Conservation (phyloP, 441 rosid genomes). For the Gossypium laxum region DNA sequence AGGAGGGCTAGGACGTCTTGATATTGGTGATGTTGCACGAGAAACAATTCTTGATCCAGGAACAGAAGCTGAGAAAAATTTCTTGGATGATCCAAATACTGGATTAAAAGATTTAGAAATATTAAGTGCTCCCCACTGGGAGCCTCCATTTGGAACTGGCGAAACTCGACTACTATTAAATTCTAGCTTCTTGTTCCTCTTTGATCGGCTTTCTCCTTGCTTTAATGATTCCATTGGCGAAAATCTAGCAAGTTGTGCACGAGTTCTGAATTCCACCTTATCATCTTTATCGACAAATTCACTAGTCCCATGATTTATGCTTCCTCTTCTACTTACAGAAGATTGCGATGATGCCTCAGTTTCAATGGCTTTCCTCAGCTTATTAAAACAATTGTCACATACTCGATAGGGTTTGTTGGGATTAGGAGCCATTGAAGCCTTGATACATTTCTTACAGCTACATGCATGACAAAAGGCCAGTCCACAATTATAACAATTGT, state of each 20-base stretch:
- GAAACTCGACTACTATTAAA: constrained; percentile 86
- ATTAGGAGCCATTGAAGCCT: constrained; percentile 96
- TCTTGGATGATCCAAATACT: constrained; percentile 81
- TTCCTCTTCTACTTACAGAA: constrained; percentile 63
- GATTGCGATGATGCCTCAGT: constrained; percentile 56
- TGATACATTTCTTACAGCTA: constrained; percentile 71
- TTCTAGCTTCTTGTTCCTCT: constrained; percentile 74
- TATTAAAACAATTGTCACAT: constrained; percentile 72
- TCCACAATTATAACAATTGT: constrained; percentile 92
- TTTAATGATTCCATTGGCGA: constrained; percentile 70
- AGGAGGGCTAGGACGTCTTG: constrained; percentile 83
- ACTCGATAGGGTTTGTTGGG: constrained; percentile 81
- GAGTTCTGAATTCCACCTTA: constrained; percentile 66
- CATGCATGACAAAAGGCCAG: constrained; percentile 85
- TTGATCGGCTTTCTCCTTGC: constrained; percentile 57
- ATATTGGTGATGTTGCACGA: constrained; percentile 91
- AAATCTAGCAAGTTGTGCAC: constrained; percentile 61
- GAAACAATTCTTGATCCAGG: constrained; percentile 96
- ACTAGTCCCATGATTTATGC: constrained; percentile 41
- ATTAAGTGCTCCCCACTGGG: constrained; percentile 68
- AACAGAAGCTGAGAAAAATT: constrained; percentile 90
- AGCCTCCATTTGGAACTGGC: constrained; percentile 70
- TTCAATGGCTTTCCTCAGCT: constrained; percentile 64
- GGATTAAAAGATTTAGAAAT: constrained; percentile 72
- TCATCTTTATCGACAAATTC: constrained; percentile 60